Conservation (phyloP, 371 early-diverging fungal species). For the Mortierella sp. region DNA sequence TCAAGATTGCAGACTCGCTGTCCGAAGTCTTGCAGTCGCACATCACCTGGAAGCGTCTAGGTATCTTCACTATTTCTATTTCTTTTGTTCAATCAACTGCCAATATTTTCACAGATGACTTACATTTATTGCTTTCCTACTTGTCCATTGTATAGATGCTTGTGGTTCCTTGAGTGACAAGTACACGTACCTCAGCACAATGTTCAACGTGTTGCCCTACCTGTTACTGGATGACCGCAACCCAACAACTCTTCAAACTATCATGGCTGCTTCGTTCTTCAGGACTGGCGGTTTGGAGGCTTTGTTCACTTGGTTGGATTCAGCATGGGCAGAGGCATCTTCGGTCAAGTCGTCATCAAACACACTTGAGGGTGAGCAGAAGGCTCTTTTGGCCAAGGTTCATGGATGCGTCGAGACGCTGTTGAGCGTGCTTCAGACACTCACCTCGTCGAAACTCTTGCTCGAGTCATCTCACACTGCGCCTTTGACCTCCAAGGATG, state of each 20-base stretch:
- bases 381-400: constrained; percentile 34
- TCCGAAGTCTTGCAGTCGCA: constrained; percentile 67
- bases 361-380: constrained; percentile 23
- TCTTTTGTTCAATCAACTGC: no score
- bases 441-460: constrained; percentile 74
- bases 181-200: constrained; percentile 68
- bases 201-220: constrained; percentile 65
- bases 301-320: constrained; percentile 68
- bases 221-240: constrained; percentile 70
- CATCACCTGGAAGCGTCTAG: constrained; percentile 63
- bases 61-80: constrained; percentile 8
- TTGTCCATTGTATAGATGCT: neutral
- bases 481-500: constrained; percentile 65
- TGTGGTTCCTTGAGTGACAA: constrained; percentile 52
- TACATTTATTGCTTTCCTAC: neutral
- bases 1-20: constrained; percentile 70
- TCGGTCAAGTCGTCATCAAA: constrained; percentile 25
- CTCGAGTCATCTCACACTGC: constrained; percentile 80
- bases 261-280: constrained; percentile 78
- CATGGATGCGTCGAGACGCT: constrained; percentile 69
- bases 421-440: constrained; percentile 70
- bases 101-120: no score
- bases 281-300: constrained; percentile 73
- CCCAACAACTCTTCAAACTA: constrained; percentile 78
- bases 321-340: constrained; percentile 69